phyloP scores from a whole-genome alignment of 1,284 basidiomycete genomes.

The Schizopora paradoxa region DNA sequence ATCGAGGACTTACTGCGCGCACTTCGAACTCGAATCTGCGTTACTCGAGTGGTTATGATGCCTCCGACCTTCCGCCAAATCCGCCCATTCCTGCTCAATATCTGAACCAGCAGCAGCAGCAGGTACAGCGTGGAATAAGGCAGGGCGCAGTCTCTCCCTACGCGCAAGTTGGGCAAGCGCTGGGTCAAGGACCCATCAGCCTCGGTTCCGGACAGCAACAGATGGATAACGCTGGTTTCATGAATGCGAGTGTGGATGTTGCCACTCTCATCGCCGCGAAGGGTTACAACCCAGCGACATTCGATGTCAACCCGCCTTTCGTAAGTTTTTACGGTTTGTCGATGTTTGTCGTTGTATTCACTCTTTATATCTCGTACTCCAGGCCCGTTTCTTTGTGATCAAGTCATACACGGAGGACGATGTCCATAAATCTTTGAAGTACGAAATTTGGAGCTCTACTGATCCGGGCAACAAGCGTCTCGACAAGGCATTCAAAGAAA shows the following conservation, averaged over 20 bases:
- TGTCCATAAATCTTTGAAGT: constrained; percentile 93
- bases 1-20: constrained; percentile 48
- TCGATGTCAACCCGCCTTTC: constrained; percentile 75
- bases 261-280: constrained; percentile 80
- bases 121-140: constrained; percentile 37
- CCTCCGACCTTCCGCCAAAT: constrained; percentile 50
- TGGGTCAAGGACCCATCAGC: constrained; percentile 26
- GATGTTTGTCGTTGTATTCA: background rate
- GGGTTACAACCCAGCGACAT: constrained; percentile 86
- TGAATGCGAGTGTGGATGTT: constrained; percentile 73
- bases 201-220: constrained; percentile 32
- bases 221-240: constrained; percentile 36
- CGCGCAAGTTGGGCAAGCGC: constrained; percentile 23
- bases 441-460: constrained; percentile 96
- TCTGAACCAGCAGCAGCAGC: constrained; percentile 45
- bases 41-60: constrained; percentile 36
- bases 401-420: constrained; percentile 98
- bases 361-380: constrained; percentile 11
- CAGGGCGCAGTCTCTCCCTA: constrained; percentile 34
- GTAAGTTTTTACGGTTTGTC: constrained; percentile 37
- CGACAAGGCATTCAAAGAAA: constrained; percentile 93
- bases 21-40: constrained; percentile 66
- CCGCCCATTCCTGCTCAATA: constrained; percentile 69
- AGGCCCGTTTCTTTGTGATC: constrained; percentile 94
- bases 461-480: constrained; percentile 93